Conservation (phyloP, 345 rosid species). For the Brassica incana region DNA sequence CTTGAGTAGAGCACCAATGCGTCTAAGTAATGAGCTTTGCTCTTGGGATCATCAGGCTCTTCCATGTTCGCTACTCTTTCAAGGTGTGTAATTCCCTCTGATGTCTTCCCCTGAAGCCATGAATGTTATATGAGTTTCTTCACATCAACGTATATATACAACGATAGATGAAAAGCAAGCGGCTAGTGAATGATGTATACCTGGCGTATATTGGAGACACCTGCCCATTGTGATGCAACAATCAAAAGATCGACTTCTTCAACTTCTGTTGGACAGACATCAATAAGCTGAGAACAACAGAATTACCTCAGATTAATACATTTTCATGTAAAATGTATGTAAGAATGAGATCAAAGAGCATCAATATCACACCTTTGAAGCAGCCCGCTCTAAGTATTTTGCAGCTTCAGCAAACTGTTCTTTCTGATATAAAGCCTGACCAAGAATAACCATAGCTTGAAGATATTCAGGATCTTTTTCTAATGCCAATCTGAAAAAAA, state of each 20-base stretch:
- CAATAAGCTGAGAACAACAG: slow-evolving; percentile 52
- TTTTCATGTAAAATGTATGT: background rate
- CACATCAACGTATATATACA: background rate
- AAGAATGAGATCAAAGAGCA: slow-evolving; percentile 12
- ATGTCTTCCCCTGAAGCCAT: slow-evolving; percentile 59
- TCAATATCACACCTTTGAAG: slow-evolving; percentile 58
- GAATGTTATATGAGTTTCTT: background rate
- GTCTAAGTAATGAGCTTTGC: slow-evolving; percentile 72
- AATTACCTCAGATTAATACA: background rate
- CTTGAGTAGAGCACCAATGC: slow-evolving; percentile 62
- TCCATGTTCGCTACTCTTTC: slow-evolving; percentile 63
- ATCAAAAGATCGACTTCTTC: slow-evolving; percentile 68
- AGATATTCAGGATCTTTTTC: slow-evolving; percentile 70
- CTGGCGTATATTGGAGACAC: slow-evolving; percentile 64
- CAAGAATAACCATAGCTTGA: slow-evolving; percentile 63
- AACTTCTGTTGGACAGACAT: slow-evolving; percentile 46
- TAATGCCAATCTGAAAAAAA: slow-evolving; percentile 59
- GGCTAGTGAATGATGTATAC: slow-evolving; percentile 32
- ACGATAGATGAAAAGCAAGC: background rate
- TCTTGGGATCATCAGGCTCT: slow-evolving; percentile 72
- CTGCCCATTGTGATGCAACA: slow-evolving; percentile 82
- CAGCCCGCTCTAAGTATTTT: slow-evolving; percentile 65
- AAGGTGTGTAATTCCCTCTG: slow-evolving; percentile 70
- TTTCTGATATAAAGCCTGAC: slow-evolving; percentile 66
- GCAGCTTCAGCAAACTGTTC: slow-evolving; percentile 58